Conservation (phyloP, 306 rosid genomes). For the Sindora glabra region DNA sequence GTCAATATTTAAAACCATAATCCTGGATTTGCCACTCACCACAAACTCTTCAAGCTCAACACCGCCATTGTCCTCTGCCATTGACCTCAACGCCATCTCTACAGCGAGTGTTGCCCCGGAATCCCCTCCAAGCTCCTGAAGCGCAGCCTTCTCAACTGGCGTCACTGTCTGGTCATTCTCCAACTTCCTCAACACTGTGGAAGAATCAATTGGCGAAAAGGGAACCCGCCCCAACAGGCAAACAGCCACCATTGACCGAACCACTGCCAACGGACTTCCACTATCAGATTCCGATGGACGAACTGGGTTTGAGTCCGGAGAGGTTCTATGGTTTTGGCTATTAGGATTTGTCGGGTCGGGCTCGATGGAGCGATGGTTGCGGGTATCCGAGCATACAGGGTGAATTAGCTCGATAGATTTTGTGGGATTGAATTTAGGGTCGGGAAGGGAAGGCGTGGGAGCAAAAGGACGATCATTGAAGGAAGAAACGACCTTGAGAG, state of each 20-base stretch:
- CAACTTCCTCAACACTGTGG: constrained; percentile 71
- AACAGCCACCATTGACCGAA: constrained; percentile 82
- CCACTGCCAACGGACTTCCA: constrained; percentile 53
- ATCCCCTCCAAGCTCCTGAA: constrained; percentile 77
- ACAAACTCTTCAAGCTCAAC: constrained; percentile 88
- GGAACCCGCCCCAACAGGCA: constrained; percentile 72
- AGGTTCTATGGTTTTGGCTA: constrained; percentile 19
- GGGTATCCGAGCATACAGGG: constrained; percentile 16
- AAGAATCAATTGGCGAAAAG: constrained; percentile 77
- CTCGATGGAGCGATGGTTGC: constrained; percentile 11
- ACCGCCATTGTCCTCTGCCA: constrained; percentile 73
- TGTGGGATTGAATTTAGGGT: constrained; percentile 37
- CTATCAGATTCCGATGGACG: constrained; percentile 26
- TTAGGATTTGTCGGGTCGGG: constrained; percentile 18
- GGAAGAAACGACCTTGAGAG: constrained; percentile 68
- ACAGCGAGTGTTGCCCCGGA: constrained; percentile 74
- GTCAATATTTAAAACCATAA: constrained; percentile 73
- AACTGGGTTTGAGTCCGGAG: constrained; percentile 12
- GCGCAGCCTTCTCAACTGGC: constrained; percentile 53
- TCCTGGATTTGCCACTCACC: constrained; percentile 79
- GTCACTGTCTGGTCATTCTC: constrained; percentile 65
- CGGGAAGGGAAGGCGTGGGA: constrained; percentile 67
- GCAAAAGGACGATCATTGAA: constrained; percentile 66
- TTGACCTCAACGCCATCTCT: constrained; percentile 91
- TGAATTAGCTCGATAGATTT: constrained; percentile 8